Evolutionary conservation across 192 early-diverging fungal species (phyloP), one percentile per base, ranked within the genome.

Genomic region (Phlyctochytrium bullatum): DNA sequence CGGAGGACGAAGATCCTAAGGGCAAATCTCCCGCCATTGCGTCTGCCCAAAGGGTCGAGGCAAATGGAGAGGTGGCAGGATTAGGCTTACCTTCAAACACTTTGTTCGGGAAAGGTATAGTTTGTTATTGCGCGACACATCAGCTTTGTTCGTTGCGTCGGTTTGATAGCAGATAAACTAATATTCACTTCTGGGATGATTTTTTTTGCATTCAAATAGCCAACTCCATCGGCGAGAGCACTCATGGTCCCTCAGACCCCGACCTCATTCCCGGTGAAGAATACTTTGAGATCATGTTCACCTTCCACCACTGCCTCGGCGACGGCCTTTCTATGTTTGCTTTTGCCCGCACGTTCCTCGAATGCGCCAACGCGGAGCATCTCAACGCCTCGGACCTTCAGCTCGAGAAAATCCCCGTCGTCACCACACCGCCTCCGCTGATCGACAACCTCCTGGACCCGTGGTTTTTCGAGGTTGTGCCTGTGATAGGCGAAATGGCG

Each of bases 301-400:
- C 80, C 2, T 79, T 81, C 63, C 76, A 80, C 36, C 80, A 81
- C 68, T 79, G 63, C 40, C 60, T 79, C 16, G 70, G 77, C 28
- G 80, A 81, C 59, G 80, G 80, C 2, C 73, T 81, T 17, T 78
- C 77, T 1, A 73, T 76, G 62, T 69, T 73, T 52, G 69, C 75
- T 20, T 78, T 60, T 50, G 73, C 69, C 20, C 35, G 67, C 3
- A 61, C 71, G 29, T 80, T 73, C 47, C 40, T 77, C 24, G 34
- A 36, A 14, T 31, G 34, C 24, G 62, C 66, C 20, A 47, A 52
- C 34, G 70, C 71, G 2, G 47, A 34, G 4, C 52, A 67, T 34
- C 71, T 79, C 16, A 76, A 80, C 33, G 23, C 67, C 2, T 10
- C 12, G 6, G 25, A 69, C 36, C 53, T 77, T 17, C 27, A 77